Conservation (phyloP, 2,329 filamentous ascomycete species). For the Pezicula carpinea region DNA sequence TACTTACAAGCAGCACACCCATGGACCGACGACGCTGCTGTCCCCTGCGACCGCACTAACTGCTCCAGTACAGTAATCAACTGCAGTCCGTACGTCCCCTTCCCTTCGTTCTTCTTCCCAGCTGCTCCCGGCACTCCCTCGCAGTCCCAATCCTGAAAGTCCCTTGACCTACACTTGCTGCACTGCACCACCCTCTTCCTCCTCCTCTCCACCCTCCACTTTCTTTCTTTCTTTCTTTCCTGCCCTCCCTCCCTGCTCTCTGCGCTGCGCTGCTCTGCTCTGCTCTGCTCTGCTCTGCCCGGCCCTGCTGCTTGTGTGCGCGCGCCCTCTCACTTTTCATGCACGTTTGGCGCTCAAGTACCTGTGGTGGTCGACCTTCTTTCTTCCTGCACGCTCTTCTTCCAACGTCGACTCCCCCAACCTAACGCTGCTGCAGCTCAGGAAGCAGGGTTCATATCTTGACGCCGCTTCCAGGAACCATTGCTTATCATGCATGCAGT, state of each 20-base stretch:
- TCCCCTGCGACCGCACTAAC: neutral
- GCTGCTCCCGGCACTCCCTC: too few relatives aligned
- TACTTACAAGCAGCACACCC: too few relatives aligned
- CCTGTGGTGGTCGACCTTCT: slow-evolving; percentile 18
- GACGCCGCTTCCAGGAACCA: slow-evolving; percentile 28
- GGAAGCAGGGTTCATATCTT: slow-evolving; percentile 24
- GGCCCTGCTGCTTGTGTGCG: neutral
- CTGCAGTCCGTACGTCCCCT: too few relatives aligned
- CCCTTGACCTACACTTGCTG: too few relatives aligned
- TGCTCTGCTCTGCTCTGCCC: neutral
- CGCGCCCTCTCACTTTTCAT: neutral
- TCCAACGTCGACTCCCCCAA: slow-evolving; percentile 11
- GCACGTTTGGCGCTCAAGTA: neutral
- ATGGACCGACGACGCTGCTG: too few relatives aligned
- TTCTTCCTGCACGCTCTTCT: slow-evolving; percentile 17
- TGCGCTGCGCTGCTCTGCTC: neutral
- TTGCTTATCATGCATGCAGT: slow-evolving; percentile 33
- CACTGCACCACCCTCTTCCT: too few relatives aligned
- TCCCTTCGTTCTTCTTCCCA: too few relatives aligned
- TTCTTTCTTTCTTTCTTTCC: too few relatives aligned
- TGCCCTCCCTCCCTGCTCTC: too few relatives aligned
- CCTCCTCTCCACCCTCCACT: too few relatives aligned
- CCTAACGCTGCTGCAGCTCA: slow-evolving; percentile 24
- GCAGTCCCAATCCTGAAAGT: too few relatives aligned
- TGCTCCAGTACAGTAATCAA: neutral